phyloP scores from a whole-genome alignment of 257 asterid species.

The Rehmannia glutinosa region DNA sequence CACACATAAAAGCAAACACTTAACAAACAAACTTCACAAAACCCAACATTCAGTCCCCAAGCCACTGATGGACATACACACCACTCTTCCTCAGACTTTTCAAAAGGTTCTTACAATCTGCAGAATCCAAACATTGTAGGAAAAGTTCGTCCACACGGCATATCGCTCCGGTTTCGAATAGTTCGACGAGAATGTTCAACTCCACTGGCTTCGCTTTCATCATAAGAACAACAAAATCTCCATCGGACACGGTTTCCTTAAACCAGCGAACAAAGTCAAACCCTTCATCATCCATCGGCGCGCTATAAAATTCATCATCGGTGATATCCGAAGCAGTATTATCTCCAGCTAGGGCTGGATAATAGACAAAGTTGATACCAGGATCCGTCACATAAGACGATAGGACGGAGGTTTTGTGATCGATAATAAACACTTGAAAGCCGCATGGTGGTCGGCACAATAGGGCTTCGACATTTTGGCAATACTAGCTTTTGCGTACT shows the following conservation, averaged over 20 bases:
- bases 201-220: conserved; percentile 53
- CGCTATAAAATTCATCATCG: conserved; percentile 54
- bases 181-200: conserved; percentile 53
- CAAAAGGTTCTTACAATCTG: conserved; percentile 33
- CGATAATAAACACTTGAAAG: conserved; percentile 58
- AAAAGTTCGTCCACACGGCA: conserved; percentile 74
- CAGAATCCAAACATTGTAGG: conserved; percentile 51
- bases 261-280: conserved; percentile 78
- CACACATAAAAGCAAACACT: conserved; percentile 11
- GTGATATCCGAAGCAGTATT: conserved; percentile 19
- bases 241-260: conserved; percentile 49
- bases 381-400: conserved; percentile 61
- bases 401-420: conserved; percentile 62
- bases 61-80: conserved; percentile 74
- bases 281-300: conserved; percentile 59
- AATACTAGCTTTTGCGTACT: conserved; percentile 40
- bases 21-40: background rate
- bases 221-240: conserved; percentile 74
- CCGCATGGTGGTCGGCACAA: conserved; percentile 34
- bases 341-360: conserved; percentile 58
- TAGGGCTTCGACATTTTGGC: conserved; percentile 42
- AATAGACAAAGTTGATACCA: conserved; percentile 65
- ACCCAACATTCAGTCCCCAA: conserved; percentile 33
- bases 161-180: conserved; percentile 57
- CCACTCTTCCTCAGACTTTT: conserved; percentile 64